Percentiles rank a stretch among this genome's conserved stretches.
These are phyloP conservation scores for Anastatica hierochuntica DNA, from an alignment of 345 rosid genomes.

Conservation along the genomic window DNA sequence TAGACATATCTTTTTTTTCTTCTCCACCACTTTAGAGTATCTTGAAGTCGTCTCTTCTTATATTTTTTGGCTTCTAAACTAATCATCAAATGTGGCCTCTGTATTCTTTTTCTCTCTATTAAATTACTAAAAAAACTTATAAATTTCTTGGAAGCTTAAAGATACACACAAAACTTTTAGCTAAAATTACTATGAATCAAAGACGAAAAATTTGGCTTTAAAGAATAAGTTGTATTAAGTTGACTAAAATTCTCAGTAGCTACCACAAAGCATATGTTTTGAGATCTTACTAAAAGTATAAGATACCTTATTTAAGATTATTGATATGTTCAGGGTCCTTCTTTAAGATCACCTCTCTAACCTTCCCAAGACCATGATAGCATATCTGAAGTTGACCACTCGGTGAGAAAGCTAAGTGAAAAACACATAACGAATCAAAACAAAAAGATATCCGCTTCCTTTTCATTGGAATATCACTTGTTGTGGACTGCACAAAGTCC, in stretches of 20 bases:
- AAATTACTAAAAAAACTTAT: neutral
- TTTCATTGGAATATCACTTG: constrained; percentile 47
- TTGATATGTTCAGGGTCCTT: constrained; percentile 79
- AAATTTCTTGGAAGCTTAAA: neutral
- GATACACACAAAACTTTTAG: neutral
- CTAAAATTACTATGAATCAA: neutral
- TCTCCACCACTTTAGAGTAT: constrained; percentile 75
- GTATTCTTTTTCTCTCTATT: constrained; percentile 3
- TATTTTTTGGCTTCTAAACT: constrained; percentile 94
- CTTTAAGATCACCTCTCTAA: constrained; percentile 94
- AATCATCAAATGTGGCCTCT: constrained; percentile 11
- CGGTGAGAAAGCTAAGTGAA: constrained; percentile 20
- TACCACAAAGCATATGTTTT: neutral
- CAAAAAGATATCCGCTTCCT: constrained; percentile 11
- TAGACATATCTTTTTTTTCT: constrained; percentile 73
- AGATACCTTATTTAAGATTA: constrained; percentile 61
- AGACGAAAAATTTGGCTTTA: neutral
- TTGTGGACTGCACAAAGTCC: constrained; percentile 79
- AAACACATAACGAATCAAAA: constrained; percentile 6
- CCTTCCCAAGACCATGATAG: constrained; percentile 95
- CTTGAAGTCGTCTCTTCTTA: constrained; percentile 97
- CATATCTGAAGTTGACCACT: constrained; percentile 65
- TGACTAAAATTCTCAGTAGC: neutral
- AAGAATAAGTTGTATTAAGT: neutral
- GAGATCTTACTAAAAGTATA: neutral